Evolutionary conservation across 176 grass and related monocot species (phyloP).

Genomic region (Puya raimondii): DNA sequence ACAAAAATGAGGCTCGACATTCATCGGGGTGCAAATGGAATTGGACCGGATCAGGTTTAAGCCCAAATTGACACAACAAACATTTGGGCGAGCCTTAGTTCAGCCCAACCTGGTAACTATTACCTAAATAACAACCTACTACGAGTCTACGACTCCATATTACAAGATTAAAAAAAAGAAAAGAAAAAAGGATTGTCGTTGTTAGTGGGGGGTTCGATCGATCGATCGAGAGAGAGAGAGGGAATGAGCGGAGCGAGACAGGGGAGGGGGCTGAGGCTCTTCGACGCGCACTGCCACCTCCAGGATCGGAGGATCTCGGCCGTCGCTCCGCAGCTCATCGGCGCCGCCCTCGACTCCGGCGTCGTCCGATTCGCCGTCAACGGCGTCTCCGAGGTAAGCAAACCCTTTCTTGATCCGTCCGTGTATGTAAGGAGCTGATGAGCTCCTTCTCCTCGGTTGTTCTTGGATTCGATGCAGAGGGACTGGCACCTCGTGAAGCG

Average conservation of each 20-base stretch:
- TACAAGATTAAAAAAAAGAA: too few species aligned
- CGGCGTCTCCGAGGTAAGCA: slow-evolving; percentile 50
- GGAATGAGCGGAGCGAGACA: not conserved
- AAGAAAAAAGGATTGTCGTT: not conserved
- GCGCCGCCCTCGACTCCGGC: slow-evolving; percentile 47
- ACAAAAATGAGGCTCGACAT: too few species aligned
- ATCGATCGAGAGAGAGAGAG: not conserved
- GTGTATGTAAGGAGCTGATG: too few species aligned
- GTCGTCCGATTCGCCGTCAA: slow-evolving; percentile 62
- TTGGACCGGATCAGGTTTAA: too few species aligned
- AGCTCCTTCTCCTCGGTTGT: too few species aligned
- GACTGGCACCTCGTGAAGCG: slow-evolving; percentile 76
- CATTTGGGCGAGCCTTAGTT: too few species aligned
- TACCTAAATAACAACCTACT: too few species aligned
- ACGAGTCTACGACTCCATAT: too few species aligned
- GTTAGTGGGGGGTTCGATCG: slow-evolving; percentile 5
- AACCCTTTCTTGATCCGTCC: not conserved
- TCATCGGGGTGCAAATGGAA: too few species aligned
- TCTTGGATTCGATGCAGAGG: slow-evolving; percentile 27
- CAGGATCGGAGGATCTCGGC: slow-evolving; percentile 55
- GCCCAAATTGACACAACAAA: too few species aligned
- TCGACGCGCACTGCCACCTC: slow-evolving; percentile 92
- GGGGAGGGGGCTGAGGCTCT: slow-evolving; percentile 29
- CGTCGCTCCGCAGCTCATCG: slow-evolving; percentile 43
- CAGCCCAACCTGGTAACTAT: too few species aligned